Base-by-base conservation (phyloP, 768 basidiomycete genomes). In the Termitomyces sp. region DNA sequence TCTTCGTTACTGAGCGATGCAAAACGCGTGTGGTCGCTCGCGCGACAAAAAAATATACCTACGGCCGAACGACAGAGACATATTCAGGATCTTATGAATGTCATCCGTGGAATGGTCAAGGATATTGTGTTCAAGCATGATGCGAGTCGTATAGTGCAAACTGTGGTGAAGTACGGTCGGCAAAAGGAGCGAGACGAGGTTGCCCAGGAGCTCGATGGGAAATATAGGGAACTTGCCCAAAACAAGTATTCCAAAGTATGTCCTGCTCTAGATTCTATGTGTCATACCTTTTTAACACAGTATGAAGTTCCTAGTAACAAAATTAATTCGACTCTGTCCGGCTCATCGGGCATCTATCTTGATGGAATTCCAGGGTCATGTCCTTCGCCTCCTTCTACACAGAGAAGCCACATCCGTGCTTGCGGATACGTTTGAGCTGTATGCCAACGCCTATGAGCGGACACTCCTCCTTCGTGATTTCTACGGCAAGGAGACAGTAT, bases 121-220 rank as follows among this genome's bases (percentile, higher is more conserved):
- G 93, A 94, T 33, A 85, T 96, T 38, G 87, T 90, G 2, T 81
- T 92, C 68, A 96, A 94, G 70, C 94, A 96, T 65, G 93, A 96
- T 70, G 93, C 92, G 8, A 93, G 92, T 65, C 82, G 87, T 62
- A 92, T 92, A 59, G 82, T 90, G 22, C 88, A 90, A 69, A 89
- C 85, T 0, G 75, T 90, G 13, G 88, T 96, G 49, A 94, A 90
- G 66, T 84, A 88, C 58, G 94, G 94, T 4, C 78, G 82, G 20
- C 87, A 79, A 64, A 76, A 77, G 60, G 88, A 95, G 70, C 72
- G 93, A 46, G 83, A 91, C 43, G 87, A 92, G 68, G 81, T 97
- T 49, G 94, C 92, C 0, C 71, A 71, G 10, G 94, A 97, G 72
- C 77, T 97, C 49, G 87, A 90, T 68, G 93, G 93, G 1, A 79